Conservation (phyloP, 805 yeast genomes). For the Lachancea waltii region DNA sequence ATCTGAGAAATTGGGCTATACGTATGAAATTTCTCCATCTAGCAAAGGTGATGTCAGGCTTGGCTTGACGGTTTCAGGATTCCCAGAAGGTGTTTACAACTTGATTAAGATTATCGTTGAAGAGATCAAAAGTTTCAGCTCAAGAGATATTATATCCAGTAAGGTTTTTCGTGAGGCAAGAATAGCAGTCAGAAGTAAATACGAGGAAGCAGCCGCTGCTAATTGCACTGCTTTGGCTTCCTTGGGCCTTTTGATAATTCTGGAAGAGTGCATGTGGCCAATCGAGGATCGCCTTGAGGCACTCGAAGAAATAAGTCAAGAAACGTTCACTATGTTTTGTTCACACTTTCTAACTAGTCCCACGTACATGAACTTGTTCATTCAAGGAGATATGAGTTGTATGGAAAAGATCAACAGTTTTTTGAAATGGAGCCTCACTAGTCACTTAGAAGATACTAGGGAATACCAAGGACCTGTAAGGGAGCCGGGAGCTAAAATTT, state of each 20-base stretch:
- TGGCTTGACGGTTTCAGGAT: conserved; percentile 49
- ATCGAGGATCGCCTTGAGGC: conserved; percentile 51
- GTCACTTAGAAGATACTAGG: background rate
- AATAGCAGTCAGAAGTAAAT: conserved; percentile 41
- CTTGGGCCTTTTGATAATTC: conserved; percentile 42
- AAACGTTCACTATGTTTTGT: conserved; percentile 31
- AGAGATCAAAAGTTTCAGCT: conserved; percentile 27
- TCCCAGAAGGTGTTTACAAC: conserved; percentile 33
- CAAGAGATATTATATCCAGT: conserved; percentile 17
- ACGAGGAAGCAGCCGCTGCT: conserved; percentile 37
- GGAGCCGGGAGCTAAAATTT: conserved; percentile 36
- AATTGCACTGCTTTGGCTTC: conserved; percentile 45
- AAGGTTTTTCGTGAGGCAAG: conserved; percentile 43
- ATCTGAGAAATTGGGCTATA: conserved; percentile 47
- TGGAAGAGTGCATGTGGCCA: conserved; percentile 53
- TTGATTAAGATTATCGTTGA: conserved; percentile 33
- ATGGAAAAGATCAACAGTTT: conserved; percentile 23
- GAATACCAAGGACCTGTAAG: background rate
- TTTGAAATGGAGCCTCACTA: conserved; percentile 13
- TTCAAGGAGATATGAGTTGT: conserved; percentile 44
- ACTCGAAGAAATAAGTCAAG: conserved; percentile 42
- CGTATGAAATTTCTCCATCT: conserved; percentile 53
- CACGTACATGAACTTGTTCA: conserved; percentile 37
- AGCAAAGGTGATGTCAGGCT: conserved; percentile 49
- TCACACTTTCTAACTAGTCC: conserved; percentile 23